Percentiles rank a stretch among this genome's conserved stretches.
phyloP scores from a whole-genome alignment of 768 basidiomycete genomes.

The Suillus lakei region DNA sequence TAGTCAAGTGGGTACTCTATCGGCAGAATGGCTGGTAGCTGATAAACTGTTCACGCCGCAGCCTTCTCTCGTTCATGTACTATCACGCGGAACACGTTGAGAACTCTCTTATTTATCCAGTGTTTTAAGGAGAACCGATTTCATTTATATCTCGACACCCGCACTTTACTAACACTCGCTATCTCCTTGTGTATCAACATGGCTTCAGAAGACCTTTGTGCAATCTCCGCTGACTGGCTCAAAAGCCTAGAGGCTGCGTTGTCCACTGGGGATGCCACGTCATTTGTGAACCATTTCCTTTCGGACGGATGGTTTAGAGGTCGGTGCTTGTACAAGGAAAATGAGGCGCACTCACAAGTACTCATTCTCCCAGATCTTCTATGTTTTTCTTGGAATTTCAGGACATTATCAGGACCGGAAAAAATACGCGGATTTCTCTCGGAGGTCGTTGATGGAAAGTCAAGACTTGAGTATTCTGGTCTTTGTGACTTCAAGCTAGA shows the following conservation, averaged over 20 bases:
- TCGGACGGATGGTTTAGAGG: conserved; percentile 1
- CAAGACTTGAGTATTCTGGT: neutral
- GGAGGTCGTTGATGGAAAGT: neutral
- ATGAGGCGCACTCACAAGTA: neutral
- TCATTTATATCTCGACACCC: neutral
- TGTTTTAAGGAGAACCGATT: neutral
- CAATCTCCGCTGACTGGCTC: neutral
- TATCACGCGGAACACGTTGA: too few species aligned
- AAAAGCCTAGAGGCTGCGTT: neutral
- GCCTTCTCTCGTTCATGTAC: neutral
- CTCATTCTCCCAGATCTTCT: neutral
- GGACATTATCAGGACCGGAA: neutral
- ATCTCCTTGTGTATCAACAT: neutral
- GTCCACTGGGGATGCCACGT: neutral
- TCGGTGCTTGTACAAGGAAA: neutral
- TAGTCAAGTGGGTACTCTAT: neutral
- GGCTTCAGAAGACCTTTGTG: neutral
- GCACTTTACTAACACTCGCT: neutral
- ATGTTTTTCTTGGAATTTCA: conserved; percentile 2
- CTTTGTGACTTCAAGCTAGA: neutral
- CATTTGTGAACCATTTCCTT: neutral
- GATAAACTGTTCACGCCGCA: neutral
- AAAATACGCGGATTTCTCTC: neutral
- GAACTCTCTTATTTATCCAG: neutral
- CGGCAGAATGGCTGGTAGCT: neutral